Percentiles rank a stretch among this genome's conserved stretches.
These are phyloP conservation scores for Mycena rebaudengoi DNA, from an alignment of 768 basidiomycete genomes.

Conservation along the genomic window DNA sequence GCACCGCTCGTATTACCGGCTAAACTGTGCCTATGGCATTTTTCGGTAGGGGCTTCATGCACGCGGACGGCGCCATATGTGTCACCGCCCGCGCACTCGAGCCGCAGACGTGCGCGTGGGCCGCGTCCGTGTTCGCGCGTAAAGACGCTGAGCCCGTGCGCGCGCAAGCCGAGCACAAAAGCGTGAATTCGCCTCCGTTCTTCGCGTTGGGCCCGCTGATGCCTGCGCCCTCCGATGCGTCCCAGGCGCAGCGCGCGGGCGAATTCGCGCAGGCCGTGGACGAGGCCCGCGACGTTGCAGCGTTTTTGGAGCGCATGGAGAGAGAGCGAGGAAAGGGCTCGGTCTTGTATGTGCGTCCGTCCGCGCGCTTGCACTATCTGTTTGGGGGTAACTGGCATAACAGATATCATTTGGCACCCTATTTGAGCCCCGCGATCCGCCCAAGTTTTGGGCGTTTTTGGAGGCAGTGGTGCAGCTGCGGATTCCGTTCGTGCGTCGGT, in stretches of 20 bases:
- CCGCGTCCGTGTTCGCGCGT: too few species aligned
- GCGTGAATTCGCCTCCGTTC: too few species aligned
- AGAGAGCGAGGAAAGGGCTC: background rate
- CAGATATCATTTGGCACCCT: slow-evolving; percentile 1
- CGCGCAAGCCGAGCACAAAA: too few species aligned
- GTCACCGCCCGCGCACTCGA: too few species aligned
- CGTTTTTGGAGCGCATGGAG: background rate
- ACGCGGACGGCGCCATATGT: too few species aligned
- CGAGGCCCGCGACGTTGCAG: background rate
- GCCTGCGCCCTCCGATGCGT: background rate
- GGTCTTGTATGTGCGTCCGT: background rate
- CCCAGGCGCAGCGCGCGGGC: background rate
- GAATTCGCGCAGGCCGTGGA: background rate
- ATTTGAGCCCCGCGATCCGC: background rate
- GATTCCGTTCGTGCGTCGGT: background rate
- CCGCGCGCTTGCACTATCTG: background rate
- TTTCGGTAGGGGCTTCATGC: background rate
- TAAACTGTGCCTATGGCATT: too few species aligned
- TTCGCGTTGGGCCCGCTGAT: background rate
- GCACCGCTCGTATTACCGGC: background rate
- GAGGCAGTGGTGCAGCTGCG: background rate
- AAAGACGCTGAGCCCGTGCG: too few species aligned
- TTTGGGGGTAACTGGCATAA: too few species aligned
- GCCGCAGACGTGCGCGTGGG: too few species aligned
- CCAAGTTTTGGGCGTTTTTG: background rate